Percentiles rank a stretch among this genome's conserved stretches.
These are phyloP conservation scores for Cryphonectria parasitica DNA, from an alignment of 2,329 filamentous ascomycete species.

Conservation along the genomic window DNA sequence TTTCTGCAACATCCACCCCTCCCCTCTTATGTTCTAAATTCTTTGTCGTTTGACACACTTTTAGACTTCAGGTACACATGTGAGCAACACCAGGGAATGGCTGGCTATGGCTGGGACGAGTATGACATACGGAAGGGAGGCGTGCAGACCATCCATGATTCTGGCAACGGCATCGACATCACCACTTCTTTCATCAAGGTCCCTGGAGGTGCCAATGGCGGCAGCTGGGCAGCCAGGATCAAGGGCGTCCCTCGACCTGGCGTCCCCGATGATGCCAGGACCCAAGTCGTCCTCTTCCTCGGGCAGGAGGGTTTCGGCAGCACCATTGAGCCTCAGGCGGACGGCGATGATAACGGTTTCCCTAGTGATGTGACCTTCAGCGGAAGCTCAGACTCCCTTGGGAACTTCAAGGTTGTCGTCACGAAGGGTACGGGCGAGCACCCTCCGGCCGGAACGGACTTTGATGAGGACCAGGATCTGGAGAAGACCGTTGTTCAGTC, in stretches of 20 bases:
- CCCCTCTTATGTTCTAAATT: background rate
- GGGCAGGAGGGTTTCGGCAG: constrained; percentile 73
- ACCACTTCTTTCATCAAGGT: constrained; percentile 94
- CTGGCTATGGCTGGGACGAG: constrained; percentile 96
- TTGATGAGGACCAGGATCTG: constrained; percentile 70
- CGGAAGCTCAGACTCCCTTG: constrained; percentile 73
- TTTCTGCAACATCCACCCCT: constrained; percentile 27
- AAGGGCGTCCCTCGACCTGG: constrained; percentile 78
- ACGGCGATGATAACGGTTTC: constrained; percentile 53
- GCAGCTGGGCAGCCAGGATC: constrained; percentile 89
- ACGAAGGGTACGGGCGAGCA: constrained; percentile 70
- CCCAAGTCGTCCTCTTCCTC: constrained; percentile 80
- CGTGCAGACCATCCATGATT: constrained; percentile 87
- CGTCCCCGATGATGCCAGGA: constrained; percentile 69
- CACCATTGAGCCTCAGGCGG: constrained; percentile 60
- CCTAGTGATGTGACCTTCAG: constrained; percentile 67
- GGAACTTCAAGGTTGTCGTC: constrained; percentile 77
- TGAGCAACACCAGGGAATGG: constrained; percentile 92
- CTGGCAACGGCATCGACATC: constrained; percentile 84
- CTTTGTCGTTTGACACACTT: constrained; percentile 29
- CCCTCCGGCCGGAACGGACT: constrained; percentile 66
- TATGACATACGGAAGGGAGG: constrained; percentile 90
- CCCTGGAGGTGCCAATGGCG: constrained; percentile 81
- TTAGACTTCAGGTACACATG: constrained; percentile 90
- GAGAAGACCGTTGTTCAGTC: constrained; percentile 79